Conservation (phyloP, 305 asterid genomes). For the Rubia tinctorum region DNA sequence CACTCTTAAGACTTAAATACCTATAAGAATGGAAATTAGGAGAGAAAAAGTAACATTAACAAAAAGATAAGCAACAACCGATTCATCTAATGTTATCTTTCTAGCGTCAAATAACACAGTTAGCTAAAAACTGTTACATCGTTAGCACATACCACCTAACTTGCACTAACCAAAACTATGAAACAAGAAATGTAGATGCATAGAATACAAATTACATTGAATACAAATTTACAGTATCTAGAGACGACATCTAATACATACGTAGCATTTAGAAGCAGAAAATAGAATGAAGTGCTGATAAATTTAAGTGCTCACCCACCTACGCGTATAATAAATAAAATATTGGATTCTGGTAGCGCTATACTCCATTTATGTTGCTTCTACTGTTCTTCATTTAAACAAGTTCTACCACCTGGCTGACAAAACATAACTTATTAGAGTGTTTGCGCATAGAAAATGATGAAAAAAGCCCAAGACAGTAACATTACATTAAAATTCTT, state of each 20-base stretch:
- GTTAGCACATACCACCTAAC: not conserved
- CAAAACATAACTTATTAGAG: not conserved
- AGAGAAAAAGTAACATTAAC: not conserved
- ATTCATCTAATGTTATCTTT: conserved; percentile 41
- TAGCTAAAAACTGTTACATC: not conserved
- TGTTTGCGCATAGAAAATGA: not conserved
- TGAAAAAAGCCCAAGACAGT: no score
- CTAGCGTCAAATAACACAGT: conserved; percentile 25
- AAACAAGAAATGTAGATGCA: not conserved
- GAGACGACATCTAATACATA: not conserved
- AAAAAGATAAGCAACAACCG: no score
- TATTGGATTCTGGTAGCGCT: conserved; percentile 45
- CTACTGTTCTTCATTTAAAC: conserved; percentile 65
- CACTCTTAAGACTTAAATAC: conserved; percentile 79
- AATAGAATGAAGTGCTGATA: not conserved
- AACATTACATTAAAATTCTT: no score
- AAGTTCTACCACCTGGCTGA: conserved; percentile 69
- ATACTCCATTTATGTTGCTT: conserved; percentile 42
- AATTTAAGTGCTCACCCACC: conserved; percentile 62
- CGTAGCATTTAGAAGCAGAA: not conserved
- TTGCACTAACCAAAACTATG: not conserved
- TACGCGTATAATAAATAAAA: conserved; percentile 70
- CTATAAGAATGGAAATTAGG: conserved; percentile 24
- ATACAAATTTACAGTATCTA: not conserved
- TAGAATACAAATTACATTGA: not conserved